Conservation (phyloP, 2,329 filamentous ascomycete species). For the Trichoderma oligosporum region DNA sequence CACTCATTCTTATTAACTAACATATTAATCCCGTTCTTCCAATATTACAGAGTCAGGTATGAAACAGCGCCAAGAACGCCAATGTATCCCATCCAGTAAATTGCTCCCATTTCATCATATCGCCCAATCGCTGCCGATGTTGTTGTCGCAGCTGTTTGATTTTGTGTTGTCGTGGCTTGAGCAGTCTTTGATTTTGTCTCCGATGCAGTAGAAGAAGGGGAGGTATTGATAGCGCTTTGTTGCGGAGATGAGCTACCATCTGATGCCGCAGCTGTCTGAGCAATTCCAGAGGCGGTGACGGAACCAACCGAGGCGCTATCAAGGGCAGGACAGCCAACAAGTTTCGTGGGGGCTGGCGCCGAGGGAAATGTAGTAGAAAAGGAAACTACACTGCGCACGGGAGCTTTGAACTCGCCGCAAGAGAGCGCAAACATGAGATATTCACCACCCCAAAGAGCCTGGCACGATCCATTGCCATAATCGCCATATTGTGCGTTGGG, state of each 20-base stretch:
- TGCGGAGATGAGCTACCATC: neutral
- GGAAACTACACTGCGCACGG: neutral
- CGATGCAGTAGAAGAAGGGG: neutral
- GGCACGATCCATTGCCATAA: conserved; percentile 15
- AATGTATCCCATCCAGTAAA: neutral
- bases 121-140: conserved; percentile 4
- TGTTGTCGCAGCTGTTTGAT: conserved; percentile 1
- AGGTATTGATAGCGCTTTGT: neutral
- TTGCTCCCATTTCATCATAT: neutral
- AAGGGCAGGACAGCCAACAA: neutral
- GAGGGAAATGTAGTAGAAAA: conserved; percentile 5
- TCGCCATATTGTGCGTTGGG: conserved; percentile 12
- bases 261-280: neutral
- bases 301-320: neutral
- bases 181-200: neutral
- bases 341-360: neutral
- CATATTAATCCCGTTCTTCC: neutral
- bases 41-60: neutral
- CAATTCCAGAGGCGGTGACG: neutral
- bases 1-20: too few relatives aligned
- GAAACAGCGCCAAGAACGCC: neutral
- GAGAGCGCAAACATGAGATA: conserved; percentile 12
- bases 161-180: neutral
- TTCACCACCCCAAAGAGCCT: conserved; percentile 10
- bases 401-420: conserved; percentile 9